Evolutionary conservation across 192 early-diverging fungal genomes (phyloP).

Genomic region (Coemansia sp.): DNA sequence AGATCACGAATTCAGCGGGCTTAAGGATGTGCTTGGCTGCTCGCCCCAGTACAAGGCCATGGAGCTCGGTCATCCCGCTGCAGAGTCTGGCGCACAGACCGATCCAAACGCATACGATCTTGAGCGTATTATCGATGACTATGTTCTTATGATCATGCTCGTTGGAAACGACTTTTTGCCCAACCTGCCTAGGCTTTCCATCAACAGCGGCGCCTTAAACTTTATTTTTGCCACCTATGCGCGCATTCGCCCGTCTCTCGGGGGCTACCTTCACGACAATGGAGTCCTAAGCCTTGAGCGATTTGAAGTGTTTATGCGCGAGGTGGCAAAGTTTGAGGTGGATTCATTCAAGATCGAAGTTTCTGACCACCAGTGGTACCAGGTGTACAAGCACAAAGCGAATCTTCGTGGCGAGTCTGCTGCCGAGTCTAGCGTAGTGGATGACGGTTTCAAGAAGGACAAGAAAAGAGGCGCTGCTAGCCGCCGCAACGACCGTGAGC

Average conservation of each 20-base stretch:
- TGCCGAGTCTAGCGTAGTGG: slow-evolving; percentile 22
- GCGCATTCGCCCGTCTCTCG: slow-evolving; percentile 62
- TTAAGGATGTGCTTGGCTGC: slow-evolving; percentile 42
- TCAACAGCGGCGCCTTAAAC: slow-evolving; percentile 83
- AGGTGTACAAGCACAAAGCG: slow-evolving; percentile 53
- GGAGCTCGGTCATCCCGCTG: slow-evolving; percentile 22
- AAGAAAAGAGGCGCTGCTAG: neutral
- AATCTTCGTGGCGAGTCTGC: slow-evolving; percentile 36
- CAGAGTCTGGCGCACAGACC: neutral
- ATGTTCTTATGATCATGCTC: slow-evolving; percentile 89
- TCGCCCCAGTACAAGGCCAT: slow-evolving; percentile 54
- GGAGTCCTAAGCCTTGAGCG: slow-evolving; percentile 65
- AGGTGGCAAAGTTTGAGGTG: slow-evolving; percentile 51
- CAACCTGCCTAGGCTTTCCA: slow-evolving; percentile 89
- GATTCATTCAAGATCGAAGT: slow-evolving; percentile 53
- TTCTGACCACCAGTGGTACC: slow-evolving; percentile 52
- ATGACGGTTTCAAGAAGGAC: slow-evolving; percentile 9
- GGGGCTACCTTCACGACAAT: slow-evolving; percentile 86
- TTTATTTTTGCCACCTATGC: slow-evolving; percentile 70
- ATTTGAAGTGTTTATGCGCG: slow-evolving; percentile 64
- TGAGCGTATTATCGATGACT: slow-evolving; percentile 96
- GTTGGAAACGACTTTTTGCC: slow-evolving; percentile 99
- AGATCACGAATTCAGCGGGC: slow-evolving; percentile 73
- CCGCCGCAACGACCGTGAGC: slow-evolving; percentile 10
- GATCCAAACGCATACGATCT: slow-evolving; percentile 64